A percentile compares a stretch with the other conserved stretches of the same genome.
Conservation (phyloP, 805 yeast genomes). For the Tetrapisispora taiwanensis region DNA sequence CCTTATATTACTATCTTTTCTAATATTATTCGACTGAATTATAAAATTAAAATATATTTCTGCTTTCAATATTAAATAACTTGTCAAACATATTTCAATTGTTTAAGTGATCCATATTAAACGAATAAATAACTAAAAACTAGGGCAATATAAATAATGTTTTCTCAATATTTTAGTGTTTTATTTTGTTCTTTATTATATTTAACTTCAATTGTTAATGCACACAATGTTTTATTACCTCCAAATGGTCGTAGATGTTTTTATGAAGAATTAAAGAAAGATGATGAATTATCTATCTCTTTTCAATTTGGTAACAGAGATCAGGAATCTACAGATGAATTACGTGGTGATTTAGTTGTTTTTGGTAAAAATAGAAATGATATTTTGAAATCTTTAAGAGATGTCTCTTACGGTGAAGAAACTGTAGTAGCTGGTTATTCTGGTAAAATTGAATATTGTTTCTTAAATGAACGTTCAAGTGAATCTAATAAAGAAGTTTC, state of each 20-base stretch:
- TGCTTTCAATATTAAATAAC: no score
- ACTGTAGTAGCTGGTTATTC: constrained; percentile 51
- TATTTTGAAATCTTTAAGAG: constrained; percentile 40
- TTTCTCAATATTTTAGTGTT: neutral
- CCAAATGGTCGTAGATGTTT: constrained; percentile 83
- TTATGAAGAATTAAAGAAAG: constrained; percentile 68
- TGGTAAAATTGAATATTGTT: constrained; percentile 84
- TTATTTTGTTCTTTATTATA: neutral
- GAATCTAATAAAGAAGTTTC: constrained; percentile 80
- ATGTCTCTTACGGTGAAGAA: constrained; percentile 73
- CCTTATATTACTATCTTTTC: no score
- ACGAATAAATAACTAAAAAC: neutral
- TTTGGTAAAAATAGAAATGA: constrained; percentile 33
- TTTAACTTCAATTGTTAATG: constrained; percentile 21
- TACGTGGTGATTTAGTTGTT: constrained; percentile 57
- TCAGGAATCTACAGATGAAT: constrained; percentile 55
- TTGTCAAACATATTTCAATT: no score
- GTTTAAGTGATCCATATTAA: no score
- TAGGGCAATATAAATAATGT: neutral
- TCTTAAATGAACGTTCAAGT: constrained; percentile 73
- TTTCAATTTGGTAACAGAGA: constrained; percentile 93
- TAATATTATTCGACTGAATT: no score
- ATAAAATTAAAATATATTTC: no score
- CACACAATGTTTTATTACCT: constrained; percentile 77
- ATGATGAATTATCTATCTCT: constrained; percentile 78